These are phyloP conservation scores for Cordyceps cateniannulata DNA, from an alignment of 2,329 filamentous ascomycete genomes.

Conservation along the genomic window DNA sequence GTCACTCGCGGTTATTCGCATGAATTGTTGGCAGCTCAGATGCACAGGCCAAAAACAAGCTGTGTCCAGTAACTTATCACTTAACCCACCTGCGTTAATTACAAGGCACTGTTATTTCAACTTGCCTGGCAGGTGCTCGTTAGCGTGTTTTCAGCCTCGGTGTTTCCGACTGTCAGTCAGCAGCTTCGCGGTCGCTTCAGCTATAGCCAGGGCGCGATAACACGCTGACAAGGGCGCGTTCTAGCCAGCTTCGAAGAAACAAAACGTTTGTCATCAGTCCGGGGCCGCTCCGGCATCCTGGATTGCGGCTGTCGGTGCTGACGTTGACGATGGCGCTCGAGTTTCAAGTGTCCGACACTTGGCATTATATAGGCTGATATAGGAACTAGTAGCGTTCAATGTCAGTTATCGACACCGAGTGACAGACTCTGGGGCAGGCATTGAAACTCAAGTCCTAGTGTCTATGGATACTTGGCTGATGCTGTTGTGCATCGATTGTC, in stretches of 20 bases:
- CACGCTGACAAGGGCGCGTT: not conserved
- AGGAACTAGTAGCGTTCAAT: too few relatives aligned
- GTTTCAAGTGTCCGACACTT: too few relatives aligned
- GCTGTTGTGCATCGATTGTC: too few relatives aligned
- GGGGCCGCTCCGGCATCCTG: not conserved
- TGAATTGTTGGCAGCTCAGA: too few relatives aligned
- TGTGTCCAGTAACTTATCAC: not conserved
- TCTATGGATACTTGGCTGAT: too few relatives aligned
- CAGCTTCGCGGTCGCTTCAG: not conserved
- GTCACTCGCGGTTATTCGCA: too few relatives aligned
- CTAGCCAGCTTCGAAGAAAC: slow-evolving; percentile 6
- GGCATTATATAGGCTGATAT: too few relatives aligned
- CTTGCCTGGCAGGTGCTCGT: not conserved
- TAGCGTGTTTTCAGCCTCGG: slow-evolving; percentile 2
- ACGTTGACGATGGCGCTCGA: too few relatives aligned
- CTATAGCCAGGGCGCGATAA: not conserved
- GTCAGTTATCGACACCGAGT: too few relatives aligned
- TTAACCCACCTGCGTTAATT: not conserved
- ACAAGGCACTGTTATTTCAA: not conserved
- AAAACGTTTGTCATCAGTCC: not conserved
- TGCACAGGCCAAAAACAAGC: too few relatives aligned
- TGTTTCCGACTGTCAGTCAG: slow-evolving; percentile 1
- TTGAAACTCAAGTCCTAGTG: too few relatives aligned
- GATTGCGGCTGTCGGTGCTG: not conserved
- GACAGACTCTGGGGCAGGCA: too few relatives aligned